Evolutionary conservation across 306 rosid species (phyloP).

Genomic region (Cicer yamashitae): DNA sequence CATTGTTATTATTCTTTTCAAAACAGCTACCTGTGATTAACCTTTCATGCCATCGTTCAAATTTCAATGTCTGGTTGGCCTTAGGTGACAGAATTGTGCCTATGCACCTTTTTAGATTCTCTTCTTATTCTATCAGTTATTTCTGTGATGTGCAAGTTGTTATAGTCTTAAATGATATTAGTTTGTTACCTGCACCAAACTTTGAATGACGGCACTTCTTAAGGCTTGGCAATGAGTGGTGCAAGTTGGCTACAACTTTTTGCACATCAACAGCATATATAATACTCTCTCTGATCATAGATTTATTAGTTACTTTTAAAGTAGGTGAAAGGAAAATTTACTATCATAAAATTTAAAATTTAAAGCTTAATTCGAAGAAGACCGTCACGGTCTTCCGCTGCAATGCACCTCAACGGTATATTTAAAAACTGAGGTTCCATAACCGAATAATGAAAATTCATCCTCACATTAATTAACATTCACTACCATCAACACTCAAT

Average conservation of each 20-base stretch:
- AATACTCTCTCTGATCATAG: too few relatives aligned
- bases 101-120: neutral
- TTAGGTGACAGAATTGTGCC: neutral
- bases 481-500: too few relatives aligned
- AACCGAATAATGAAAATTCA: too few relatives aligned
- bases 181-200: neutral
- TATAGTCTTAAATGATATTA: neutral
- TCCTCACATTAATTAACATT: too few relatives aligned
- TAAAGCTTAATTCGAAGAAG: too few relatives aligned
- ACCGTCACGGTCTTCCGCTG: too few relatives aligned
- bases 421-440: too few relatives aligned
- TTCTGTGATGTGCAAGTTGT: neutral
- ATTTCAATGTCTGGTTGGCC: neutral
- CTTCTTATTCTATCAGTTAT: neutral
- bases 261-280: too few relatives aligned
- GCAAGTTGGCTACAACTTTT: neutral
- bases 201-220: neutral
- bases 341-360: too few relatives aligned
- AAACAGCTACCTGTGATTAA: neutral
- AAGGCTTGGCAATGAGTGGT: neutral
- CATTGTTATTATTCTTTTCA: slow-evolving; percentile 49
- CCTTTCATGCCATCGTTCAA: neutral
- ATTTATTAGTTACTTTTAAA: too few relatives aligned
- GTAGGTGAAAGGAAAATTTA: too few relatives aligned
- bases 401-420: too few relatives aligned